Percentiles rank a stretch among this genome's conserved stretches.
phyloP scores from a whole-genome alignment of 345 rosid genomes.

The Lepidium didymum region DNA sequence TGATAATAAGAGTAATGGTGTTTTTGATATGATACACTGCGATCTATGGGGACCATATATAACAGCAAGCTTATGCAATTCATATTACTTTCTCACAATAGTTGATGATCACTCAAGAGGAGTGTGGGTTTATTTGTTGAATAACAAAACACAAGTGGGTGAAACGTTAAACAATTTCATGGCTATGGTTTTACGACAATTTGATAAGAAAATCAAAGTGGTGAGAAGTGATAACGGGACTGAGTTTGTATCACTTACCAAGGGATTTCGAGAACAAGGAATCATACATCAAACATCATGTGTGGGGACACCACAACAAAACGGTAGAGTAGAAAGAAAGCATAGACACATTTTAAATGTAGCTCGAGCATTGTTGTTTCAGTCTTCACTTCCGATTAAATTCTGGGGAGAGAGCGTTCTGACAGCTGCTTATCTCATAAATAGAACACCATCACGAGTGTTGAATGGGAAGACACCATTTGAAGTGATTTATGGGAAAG shows the following conservation, averaged over 20 bases:
- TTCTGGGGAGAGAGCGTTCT: too few relatives aligned
- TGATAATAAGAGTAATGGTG: neutral
- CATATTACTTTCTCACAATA: neutral
- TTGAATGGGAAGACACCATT: too few relatives aligned
- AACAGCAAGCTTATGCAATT: neutral
- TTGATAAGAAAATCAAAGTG: neutral
- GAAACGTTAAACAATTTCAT: neutral
- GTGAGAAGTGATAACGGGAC: neutral
- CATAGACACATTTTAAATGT: too few relatives aligned
- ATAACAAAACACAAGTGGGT: neutral
- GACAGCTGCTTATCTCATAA: neutral
- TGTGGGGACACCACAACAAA: neutral
- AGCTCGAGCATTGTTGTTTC: too few relatives aligned
- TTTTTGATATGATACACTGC: neutral
- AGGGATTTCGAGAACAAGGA: neutral
- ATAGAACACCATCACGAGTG: neutral
- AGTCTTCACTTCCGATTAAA: too few relatives aligned
- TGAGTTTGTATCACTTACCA: neutral
- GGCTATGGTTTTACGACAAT: neutral
- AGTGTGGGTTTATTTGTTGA: neutral
- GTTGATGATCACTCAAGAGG: neutral
- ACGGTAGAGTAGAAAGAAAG: neutral
- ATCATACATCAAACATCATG: neutral
- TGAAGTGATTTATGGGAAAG: too few relatives aligned
- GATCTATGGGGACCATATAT: neutral